Conservation (phyloP, 2,329 filamentous ascomycete species). For the Fusarium sp. region DNA sequence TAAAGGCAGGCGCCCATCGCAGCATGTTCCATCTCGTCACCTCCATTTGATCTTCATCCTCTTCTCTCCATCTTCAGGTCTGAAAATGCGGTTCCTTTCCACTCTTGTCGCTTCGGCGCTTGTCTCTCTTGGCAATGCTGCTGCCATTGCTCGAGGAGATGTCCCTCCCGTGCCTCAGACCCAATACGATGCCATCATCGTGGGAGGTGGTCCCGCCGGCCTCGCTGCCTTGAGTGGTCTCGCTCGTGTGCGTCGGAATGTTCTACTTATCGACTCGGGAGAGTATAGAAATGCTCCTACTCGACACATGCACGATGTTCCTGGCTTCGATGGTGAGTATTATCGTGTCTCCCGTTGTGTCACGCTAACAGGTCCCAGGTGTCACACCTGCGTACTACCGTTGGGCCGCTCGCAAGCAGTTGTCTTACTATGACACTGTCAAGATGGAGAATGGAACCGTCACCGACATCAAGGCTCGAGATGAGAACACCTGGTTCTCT, state of each 20-base stretch:
- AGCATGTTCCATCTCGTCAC: neutral
- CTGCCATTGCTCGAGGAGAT: constrained; percentile 16
- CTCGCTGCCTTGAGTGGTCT: constrained; percentile 66
- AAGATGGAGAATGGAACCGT: constrained; percentile 65
- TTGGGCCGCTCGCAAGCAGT: constrained; percentile 63
- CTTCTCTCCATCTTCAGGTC: neutral
- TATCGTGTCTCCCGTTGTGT: accelerated
- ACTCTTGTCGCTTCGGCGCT: constrained; percentile 19
- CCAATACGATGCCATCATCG: constrained; percentile 65
- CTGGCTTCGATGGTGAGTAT: constrained; percentile 67
- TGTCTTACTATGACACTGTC: constrained; percentile 63
- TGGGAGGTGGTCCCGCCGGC: constrained; percentile 69
- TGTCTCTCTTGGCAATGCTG: constrained; percentile 24
- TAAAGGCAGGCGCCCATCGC: neutral
- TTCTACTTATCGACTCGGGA: constrained; percentile 68
- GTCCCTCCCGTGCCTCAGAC: constrained; percentile 20
- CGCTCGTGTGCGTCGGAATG: constrained; percentile 67
- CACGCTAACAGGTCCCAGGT: constrained; percentile 51
- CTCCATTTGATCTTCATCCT: neutral
- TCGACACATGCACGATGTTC: constrained; percentile 70
- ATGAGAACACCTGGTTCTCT: constrained; percentile 59
- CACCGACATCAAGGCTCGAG: constrained; percentile 52
- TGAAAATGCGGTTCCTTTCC: constrained; percentile 33
- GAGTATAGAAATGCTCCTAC: constrained; percentile 68
- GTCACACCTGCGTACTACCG: constrained; percentile 67